Percentiles rank a stretch among this genome's conserved stretches.
phyloP scores from a whole-genome alignment of 257 asterid species.

The Lavandula angustifolia region DNA sequence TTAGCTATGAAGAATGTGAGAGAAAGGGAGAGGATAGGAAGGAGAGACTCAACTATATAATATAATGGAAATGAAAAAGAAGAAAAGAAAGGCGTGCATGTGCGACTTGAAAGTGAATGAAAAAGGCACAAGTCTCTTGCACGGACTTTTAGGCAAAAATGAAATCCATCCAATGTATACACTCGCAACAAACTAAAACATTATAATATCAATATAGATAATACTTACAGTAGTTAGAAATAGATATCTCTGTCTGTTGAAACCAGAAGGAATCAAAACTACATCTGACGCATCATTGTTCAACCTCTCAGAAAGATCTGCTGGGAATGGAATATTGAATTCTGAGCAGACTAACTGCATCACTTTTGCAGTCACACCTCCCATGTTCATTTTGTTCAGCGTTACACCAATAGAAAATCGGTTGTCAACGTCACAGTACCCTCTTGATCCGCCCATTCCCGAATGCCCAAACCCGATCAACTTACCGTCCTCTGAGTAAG shows the following conservation, averaged over 20 bases:
- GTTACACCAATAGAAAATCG: slow-evolving; percentile 80
- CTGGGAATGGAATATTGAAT: slow-evolving; percentile 76
- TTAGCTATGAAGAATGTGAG: slow-evolving; percentile 34
- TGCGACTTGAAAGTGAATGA: too few species aligned
- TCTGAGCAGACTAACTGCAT: slow-evolving; percentile 83
- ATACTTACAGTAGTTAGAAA: too few species aligned
- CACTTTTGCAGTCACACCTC: slow-evolving; percentile 77
- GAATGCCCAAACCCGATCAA: slow-evolving; percentile 92
- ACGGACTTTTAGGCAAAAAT: too few species aligned
- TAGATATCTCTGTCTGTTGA: too few species aligned
- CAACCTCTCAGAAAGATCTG: slow-evolving; percentile 59
- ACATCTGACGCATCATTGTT: slow-evolving; percentile 38
- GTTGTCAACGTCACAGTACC: slow-evolving; percentile 65
- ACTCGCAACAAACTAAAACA: too few species aligned
- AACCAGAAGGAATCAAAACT: slow-evolving; percentile 37
- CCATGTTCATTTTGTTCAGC: slow-evolving; percentile 78
- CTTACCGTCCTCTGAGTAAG: slow-evolving; percentile 56
- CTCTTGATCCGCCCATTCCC: slow-evolving; percentile 95
- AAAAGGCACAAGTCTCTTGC: too few species aligned
- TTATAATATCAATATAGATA: too few species aligned
- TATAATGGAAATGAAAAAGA: slow-evolving; percentile 10
- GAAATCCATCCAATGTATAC: too few species aligned
- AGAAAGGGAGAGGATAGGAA: not conserved
- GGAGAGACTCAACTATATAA: slow-evolving; percentile 30
- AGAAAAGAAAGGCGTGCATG: not conserved